A percentile compares a stretch with the other conserved stretches of the same genome.
Evolutionary conservation across 768 basidiomycete species (phyloP).

Genomic region (Bullera alba): DNA sequence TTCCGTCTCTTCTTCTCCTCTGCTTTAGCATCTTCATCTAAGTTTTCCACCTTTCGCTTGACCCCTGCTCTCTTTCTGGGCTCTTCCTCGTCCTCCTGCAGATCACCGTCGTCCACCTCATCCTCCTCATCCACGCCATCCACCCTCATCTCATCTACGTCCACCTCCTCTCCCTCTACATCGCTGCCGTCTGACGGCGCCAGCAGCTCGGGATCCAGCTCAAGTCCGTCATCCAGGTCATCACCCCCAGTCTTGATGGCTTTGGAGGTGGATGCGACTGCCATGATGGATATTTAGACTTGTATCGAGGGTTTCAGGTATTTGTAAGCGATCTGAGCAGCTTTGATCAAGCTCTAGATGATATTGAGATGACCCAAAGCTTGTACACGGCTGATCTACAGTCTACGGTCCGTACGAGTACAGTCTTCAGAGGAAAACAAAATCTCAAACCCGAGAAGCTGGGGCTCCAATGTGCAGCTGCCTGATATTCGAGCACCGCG

Average conservation of each 20-base stretch:
- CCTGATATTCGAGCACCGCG: too few species aligned
- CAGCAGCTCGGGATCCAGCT: conserved; percentile 36
- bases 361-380: too few species aligned
- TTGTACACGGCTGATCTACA: too few species aligned
- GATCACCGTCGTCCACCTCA: background rate
- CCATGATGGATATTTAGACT: background rate
- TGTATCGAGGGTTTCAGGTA: too few species aligned
- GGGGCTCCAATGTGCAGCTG: too few species aligned
- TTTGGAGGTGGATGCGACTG: background rate
- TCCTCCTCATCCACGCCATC: conserved; percentile 11
- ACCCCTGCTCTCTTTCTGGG: conserved; percentile 4
- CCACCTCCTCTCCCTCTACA: conserved; percentile 2
- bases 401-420: too few species aligned
- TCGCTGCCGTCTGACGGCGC: conserved; percentile 18
- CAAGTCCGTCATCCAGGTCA: conserved; percentile 44
- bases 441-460: too few species aligned
- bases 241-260: conserved; percentile 24
- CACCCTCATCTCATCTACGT: conserved; percentile 10
- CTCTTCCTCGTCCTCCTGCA: conserved; percentile 9
- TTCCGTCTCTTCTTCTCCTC: conserved; percentile 38
- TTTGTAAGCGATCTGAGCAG: too few species aligned
- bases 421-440: too few species aligned
- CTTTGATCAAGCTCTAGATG: too few species aligned
- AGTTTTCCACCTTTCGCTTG: conserved; percentile 21
- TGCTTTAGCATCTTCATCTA: conserved; percentile 14